Evolutionary conservation across 1,139 yeast species (phyloP).

Genomic region (Yamadazyma atlantica): DNA sequence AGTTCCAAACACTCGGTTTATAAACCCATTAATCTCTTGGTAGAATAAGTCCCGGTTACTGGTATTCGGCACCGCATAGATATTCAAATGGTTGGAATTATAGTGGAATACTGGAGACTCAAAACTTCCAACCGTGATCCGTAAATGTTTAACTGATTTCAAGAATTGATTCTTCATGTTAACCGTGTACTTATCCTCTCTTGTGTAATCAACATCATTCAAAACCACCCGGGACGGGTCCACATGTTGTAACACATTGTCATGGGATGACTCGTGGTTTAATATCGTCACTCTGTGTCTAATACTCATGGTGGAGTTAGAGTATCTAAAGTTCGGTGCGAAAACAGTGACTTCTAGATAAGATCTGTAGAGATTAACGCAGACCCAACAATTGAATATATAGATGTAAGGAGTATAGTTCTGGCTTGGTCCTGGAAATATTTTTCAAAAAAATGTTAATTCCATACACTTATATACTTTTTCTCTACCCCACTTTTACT

Average conservation of each 20-base stretch:
- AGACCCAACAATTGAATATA: no score
- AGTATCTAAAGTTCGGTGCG: no score
- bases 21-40: constrained; percentile 19
- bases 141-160: constrained; percentile 18
- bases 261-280: constrained; percentile 29
- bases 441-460: no score
- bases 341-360: no score
- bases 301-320: constrained; percentile 7
- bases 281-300: constrained; percentile 37
- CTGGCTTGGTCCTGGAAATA: no score
- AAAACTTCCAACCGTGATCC: constrained; percentile 23
- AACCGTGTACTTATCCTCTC: constrained; percentile 16
- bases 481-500: no score
- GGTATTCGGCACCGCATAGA: constrained; percentile 28
- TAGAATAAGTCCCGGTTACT: constrained; percentile 20
- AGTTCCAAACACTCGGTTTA: constrained; percentile 18
- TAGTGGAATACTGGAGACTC: constrained; percentile 24
- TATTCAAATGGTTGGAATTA: constrained; percentile 23
- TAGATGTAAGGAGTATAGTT: no score
- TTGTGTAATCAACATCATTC: constrained; percentile 13
- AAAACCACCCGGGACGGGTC: constrained; percentile 15
- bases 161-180: constrained; percentile 7
- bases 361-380: background rate
- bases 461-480: no score
- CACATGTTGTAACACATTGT: constrained; percentile 19